Base-by-base conservation (phyloP, 139 green algal species). In the Chlorella sp. region DNA sequence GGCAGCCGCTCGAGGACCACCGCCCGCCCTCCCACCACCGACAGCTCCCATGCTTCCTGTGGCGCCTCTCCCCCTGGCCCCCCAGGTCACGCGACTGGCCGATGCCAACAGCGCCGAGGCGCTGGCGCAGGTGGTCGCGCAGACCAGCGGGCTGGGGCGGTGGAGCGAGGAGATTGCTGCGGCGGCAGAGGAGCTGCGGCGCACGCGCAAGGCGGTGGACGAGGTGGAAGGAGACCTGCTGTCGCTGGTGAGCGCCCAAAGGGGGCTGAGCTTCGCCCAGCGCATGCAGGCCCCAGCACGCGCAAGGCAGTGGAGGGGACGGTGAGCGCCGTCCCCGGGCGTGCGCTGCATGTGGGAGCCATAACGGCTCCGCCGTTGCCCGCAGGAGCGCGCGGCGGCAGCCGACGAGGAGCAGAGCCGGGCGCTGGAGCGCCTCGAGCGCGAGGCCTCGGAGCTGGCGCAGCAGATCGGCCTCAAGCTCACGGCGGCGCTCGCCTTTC, bases 111-210 rank as follows among this genome's bases (percentile, higher is more conserved):
- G 75, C 83, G 33, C 61, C 67, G n/a, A 12, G 19, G 45, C 64
- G 6, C 60, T 90, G 51, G 74, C 79, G 27, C 63, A 65, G 0
- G 59, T 90, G 38, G 71, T 89, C 31, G 83, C 66, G 15, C 43
- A 62, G 29, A 83, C 80, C 61, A 88, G 79, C 63, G 82, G 85
- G 1, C 77, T 90, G 36, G 75, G 62, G 63, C 82, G 77, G 1
- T 90, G 85, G 85, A 70, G 74, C 1, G 58, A 87, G 59, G 74
- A 88, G 71, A 80, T 51, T 2, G 27, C 40, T 1, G 62, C 75
- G 1, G 85, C 79, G 8, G 33, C 48, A 0, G 64, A 86, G 15
- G 85, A 90, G 79, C 61, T 87, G 48, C 45, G 31, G 14, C 79
- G 64, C 40, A 84, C 85, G 0, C 74, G 75, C 17, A 45, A 38